Evolutionary conservation across 495 filamentous ascomycete genomes (phyloP), one percentile per base, ranked within the genome.

Genomic region (Poronia punctata): DNA sequence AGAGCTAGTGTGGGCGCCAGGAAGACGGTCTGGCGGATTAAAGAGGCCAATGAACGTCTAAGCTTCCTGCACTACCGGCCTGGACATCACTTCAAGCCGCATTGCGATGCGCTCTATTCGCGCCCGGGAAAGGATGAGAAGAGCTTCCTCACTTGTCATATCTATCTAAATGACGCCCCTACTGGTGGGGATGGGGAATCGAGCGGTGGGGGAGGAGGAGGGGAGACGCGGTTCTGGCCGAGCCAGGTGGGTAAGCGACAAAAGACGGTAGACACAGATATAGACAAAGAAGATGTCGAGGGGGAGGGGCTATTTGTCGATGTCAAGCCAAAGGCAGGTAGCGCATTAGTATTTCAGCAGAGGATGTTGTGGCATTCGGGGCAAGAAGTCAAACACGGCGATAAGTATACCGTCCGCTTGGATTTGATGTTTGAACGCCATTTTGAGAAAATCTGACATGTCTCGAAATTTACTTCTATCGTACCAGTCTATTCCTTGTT

Each of bases 301-400:
- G 23, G 81, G 3, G 83, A 82, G 16, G 71, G 83, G 1, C 84
- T 81, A 8, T 74, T 75, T 3, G 84, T 89, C 3, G 78, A 87
- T 48, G 71, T 92, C 12, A 64, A 79, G 38, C 82, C 84, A 4
- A 86, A 79, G 58, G 65, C 69, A 11, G 87, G 87, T 0, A 67
- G 82, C 8, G 76, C 87, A 14, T 62, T 92, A 27, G 67, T 92
- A 14, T 94, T 94, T 45, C 85, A 93, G 61, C 86, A 92, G 41
- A 49, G 63, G 3, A 53, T 68, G 35, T 59, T 93, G 22, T 46
- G 81, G 48, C 87, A 93, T 59, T 74, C 74, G 15, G 87, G 87
- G 1, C 85, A 83, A 43, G 78, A 87, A 48, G 83, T 92, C 5
- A 61, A 68, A 24, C 53, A 57, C n/a, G 87, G 87, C 0, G 66